phyloP scores from a whole-genome alignment of 305 asterid genomes.

The Withania somnifera region DNA sequence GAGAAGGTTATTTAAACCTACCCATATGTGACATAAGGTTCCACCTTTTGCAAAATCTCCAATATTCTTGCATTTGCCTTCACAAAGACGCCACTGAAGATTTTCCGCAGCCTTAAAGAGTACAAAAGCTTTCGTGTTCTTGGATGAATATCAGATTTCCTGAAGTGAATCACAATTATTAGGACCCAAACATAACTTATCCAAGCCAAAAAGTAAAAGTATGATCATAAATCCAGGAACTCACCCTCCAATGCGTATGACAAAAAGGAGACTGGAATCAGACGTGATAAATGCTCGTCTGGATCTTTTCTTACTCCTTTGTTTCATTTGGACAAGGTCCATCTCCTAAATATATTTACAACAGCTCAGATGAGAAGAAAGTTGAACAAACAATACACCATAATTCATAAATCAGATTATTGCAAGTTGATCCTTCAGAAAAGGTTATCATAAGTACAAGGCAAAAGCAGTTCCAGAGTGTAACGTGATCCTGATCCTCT shows the following conservation, averaged over 20 bases:
- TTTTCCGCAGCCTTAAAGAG: conserved; percentile 63
- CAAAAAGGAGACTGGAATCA: conserved; percentile 60
- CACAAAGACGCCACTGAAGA: conserved; percentile 69
- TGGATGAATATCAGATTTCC: conserved; percentile 82
- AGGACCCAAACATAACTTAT: not conserved
- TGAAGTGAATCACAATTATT: conserved; percentile 16
- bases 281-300: conserved; percentile 20
- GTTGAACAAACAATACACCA: not conserved
- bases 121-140: conserved; percentile 51
- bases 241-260: conserved; percentile 85
- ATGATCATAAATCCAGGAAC: conserved; percentile 4
- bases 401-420: not conserved
- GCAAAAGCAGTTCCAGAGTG: not conserved
- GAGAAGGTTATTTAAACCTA: conserved; percentile 19
- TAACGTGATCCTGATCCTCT: not conserved
- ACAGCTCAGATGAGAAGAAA: not conserved
- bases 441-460: not conserved
- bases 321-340: conserved; percentile 76
- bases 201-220: not conserved
- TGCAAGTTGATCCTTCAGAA: not conserved
- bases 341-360: conserved; percentile 39
- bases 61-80: conserved; percentile 44
- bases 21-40: conserved; percentile 93
- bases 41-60: conserved; percentile 64
- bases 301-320: conserved; percentile 44